Evolutionary conservation across 2,329 filamentous ascomycete species (phyloP), one percentile per base, ranked within the genome.

Genomic region (Hortaea sp.): DNA sequence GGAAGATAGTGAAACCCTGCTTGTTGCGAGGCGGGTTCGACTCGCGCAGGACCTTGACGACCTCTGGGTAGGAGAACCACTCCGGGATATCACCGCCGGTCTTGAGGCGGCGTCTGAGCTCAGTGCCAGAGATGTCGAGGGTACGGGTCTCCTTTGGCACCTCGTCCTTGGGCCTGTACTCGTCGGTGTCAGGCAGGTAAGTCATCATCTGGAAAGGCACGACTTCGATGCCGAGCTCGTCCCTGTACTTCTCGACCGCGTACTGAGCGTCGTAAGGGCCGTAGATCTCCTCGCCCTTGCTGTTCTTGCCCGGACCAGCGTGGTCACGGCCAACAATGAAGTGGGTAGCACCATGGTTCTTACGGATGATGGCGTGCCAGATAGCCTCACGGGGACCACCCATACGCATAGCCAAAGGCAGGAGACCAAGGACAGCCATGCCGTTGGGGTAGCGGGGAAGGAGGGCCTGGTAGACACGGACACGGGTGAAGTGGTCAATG

Each of bases 171-270:
- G 92, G 92, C 60, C 80, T 81, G 77, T 98, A 98, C 77, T 97
- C 92, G 69, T 98, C 92, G 64, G 81, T 83, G 71, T 97, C 92
- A 57, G 92, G 92, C 49, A 97, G 84, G 73, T 97, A 98, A 53
- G 94, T 97, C 84, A 98, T 95, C 81, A 94, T 88, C 76, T 97
- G 90, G 84, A 98, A 98, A 57, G 92, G 88, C 55, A 98, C 92
- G 63, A 98, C 92, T 74, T 95, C 88, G 64, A 98, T 98, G 61
- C 90, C 92, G 52, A 98, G 85, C 78, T 98, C 92, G 56, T 88
- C 81, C 64, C 82, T 84, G 80, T 95, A 94, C 76, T 95, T 88
- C 77, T 95, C 88, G 49, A 98, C 89, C 28, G 89, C 87, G 63
- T 90, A 78, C 75, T 98, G 92, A 9, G 92, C 92, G 63, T 98